Base-by-base conservation (phyloP, 1,284 basidiomycete species). In the Ganoderma meredithae region DNA sequence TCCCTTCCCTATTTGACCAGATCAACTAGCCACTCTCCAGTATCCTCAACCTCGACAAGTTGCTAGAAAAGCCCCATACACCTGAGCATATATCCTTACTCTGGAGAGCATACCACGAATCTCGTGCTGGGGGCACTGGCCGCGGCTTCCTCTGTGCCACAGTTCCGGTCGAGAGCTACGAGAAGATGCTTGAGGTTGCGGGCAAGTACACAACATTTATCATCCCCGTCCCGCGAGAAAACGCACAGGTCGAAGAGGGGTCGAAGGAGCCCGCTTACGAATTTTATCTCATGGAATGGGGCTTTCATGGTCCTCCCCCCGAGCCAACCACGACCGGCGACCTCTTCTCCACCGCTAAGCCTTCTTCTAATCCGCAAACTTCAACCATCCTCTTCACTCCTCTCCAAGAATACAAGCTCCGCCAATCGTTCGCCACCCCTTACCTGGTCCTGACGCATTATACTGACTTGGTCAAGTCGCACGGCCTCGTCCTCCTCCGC, bases 371-470 rank as follows among this genome's bases (percentile, higher is more conserved):
- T 75, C 85, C 90, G 13, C 82, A 83, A 68, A 81, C 80, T 10
- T 84, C 91, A 19, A 92, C 95, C 0, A 85, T 97, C 52, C 86
- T 99, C 63, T 98, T 98, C 83, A 97, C 97, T 0, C 94, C 97
- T 4, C 85, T 99, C 62, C 93, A 95, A 73, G 97, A 99, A 82
- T 99, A 96, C 87, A 98, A 99, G 81, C 83, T 90, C 67, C 90
- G 94, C 40, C 88, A 89, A 70, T 88, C 93, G 58, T 99, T 93
- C 81, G 95, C 97, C 3, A 96, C 96, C 44, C 97, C 97, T 0
- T 93, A 95, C 76, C 85, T 99, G 33, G 93, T 95, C 43, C 78
- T 99, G 60, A 98, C 97, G 7, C 90, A 95, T 79, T 98, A 99
- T 81, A 93, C 97, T 49, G 97, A 99, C 77, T 82, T 99, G 8